Conservation (phyloP, 2,329 filamentous ascomycete genomes). For the Colletotrichum sp. region DNA sequence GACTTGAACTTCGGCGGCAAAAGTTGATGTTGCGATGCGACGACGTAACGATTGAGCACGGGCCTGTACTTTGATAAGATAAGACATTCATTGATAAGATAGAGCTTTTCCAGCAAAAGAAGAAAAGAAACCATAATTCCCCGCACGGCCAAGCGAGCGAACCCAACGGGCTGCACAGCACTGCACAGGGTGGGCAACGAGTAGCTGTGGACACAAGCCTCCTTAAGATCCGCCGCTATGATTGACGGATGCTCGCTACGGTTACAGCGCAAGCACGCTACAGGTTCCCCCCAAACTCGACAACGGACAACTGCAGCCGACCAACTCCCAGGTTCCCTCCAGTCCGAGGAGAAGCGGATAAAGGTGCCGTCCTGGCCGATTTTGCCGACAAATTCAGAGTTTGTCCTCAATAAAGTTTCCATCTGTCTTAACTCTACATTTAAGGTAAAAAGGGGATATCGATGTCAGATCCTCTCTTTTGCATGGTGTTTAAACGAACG, state of each 20-base stretch:
- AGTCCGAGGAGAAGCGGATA: background rate
- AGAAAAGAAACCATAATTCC: background rate
- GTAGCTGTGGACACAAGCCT: background rate
- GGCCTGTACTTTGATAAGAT: background rate
- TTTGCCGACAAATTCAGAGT: background rate
- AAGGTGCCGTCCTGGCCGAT: background rate
- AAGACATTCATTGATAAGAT: background rate
- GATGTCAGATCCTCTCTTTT: background rate
- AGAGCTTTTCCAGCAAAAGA: background rate
- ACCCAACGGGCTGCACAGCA: background rate
- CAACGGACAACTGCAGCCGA: background rate
- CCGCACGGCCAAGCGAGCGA: background rate
- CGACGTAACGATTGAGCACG: background rate
- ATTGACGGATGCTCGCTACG: background rate
- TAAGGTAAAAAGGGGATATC: background rate
- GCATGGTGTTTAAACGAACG: background rate
- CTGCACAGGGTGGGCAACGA: background rate
- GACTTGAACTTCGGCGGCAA: background rate
- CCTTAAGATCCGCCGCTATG: slow-evolving; percentile 13
- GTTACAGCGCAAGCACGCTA: background rate
- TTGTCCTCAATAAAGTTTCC: background rate
- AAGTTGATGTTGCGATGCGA: background rate
- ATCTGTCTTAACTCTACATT: background rate
- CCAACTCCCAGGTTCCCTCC: background rate
- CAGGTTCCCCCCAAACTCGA: background rate